Evolutionary conservation across 805 yeast genomes (phyloP), one percentile per base, ranked within the genome.

Genomic region (Wickerhamomyces alni): DNA sequence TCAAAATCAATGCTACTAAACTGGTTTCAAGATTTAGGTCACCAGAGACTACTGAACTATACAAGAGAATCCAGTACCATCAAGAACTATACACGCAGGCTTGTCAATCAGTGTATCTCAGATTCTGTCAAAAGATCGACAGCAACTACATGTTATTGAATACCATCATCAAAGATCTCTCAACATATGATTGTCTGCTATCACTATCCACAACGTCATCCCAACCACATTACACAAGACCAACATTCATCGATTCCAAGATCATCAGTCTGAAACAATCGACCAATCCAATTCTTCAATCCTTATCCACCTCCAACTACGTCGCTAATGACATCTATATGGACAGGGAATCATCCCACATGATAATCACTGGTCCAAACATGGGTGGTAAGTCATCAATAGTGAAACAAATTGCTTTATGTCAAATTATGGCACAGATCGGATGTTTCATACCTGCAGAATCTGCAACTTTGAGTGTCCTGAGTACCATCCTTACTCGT

Each of bases 331-430:
- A 89, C 55, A 96, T 91, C 55, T 80, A 84, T 9, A 61, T 68
- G 29, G 72, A 76, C 38, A 73, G 67, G 10, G 53, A 58, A 3
- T 66, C 76, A 5, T 85, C 84, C 36, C 89, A 93, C 53, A 68
- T 78, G 10, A 82, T 93, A 15, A 87, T 93, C 27, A 89, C 97
- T 0, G 97, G 97, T 9, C 97, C 97, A 21, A 89, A 88, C 57
- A 88, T 88, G 97, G 97, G 97, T 42, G 96, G 97, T 52, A 88
- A 88, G 61, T 84, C 95, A 0, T 88, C 97, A 0, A 88, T 84
- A 57, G 87, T 88, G 36, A 73, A 95, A 46, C 95, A 88, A 52
- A 74, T 86, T 32, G 97, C 96, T 8, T 88, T 84, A 1, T 77
- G 87, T 36, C 80, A 89, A 2, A 67, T 88, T 37, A 72, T 88